Percentiles rank a stretch among this genome's conserved stretches.
Evolutionary conservation across 2,329 filamentous ascomycete genomes (phyloP).

Genomic region (Podosphaera fusca): DNA sequence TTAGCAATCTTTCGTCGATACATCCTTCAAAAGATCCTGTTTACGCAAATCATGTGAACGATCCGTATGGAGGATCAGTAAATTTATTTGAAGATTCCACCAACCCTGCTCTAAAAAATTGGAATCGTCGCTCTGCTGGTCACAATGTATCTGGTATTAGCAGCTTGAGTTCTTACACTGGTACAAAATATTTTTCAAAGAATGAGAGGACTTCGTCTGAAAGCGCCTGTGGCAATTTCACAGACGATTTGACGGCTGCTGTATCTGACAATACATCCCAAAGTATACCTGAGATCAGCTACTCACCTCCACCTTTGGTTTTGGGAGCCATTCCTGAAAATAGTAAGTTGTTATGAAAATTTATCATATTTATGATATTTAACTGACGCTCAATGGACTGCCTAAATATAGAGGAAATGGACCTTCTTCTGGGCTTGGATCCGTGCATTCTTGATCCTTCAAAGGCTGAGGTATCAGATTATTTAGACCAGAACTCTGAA

Average conservation of each 20-base stretch:
- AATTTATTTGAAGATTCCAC: neutral
- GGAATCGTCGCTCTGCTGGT: constrained; percentile 19
- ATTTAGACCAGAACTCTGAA: neutral
- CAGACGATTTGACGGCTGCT: constrained; percentile 12
- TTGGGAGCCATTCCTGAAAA: neutral
- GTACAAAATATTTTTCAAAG: constrained; percentile 17
- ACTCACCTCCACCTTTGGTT: neutral
- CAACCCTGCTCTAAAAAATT: constrained; percentile 7
- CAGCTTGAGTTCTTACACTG: constrained; percentile 9
- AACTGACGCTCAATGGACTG: neutral
- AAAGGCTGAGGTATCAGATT: neutral
- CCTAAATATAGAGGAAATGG: neutral
- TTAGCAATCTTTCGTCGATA: neutral
- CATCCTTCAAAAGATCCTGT: neutral
- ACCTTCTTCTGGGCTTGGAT: neutral
- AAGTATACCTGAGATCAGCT: constrained; percentile 3
- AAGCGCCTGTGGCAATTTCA: constrained; percentile 13
- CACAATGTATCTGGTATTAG: constrained; percentile 25
- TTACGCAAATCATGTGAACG: constrained; percentile 4
- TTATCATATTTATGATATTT: neutral
- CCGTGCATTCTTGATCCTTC: neutral
- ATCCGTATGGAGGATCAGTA: constrained; percentile 20
- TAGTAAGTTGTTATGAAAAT: neutral
- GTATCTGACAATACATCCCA: constrained; percentile 12
- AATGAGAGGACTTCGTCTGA: constrained; percentile 4